Conservation (phyloP, 179 eudicot species). For the Beta lomatogona region DNA sequence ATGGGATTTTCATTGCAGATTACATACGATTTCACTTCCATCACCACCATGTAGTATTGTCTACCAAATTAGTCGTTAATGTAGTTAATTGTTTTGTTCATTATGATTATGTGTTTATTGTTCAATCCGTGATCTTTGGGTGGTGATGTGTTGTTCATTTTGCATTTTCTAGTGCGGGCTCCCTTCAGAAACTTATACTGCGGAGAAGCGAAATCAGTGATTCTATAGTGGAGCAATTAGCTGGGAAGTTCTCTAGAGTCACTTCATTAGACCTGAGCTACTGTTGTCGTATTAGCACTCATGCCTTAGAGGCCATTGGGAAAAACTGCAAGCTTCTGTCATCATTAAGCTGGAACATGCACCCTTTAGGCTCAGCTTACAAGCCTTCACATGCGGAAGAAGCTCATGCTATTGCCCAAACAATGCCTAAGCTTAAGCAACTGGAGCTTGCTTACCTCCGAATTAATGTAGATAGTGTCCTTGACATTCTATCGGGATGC, state of each 20-base stretch:
- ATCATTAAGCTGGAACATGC: conserved; percentile 69
- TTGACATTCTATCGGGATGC: conserved; percentile 59
- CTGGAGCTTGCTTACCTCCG: conserved; percentile 66
- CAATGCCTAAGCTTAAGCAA: conserved; percentile 76
- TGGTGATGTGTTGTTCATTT: conserved; percentile 11
- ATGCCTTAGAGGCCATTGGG: conserved; percentile 64
- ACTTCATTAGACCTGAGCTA: conserved; percentile 67
- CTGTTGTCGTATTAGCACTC: conserved; percentile 54
- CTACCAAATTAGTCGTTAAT: neutral
- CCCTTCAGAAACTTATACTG: conserved; percentile 52
- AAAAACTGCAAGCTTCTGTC: conserved; percentile 58
- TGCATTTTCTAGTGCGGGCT: conserved; percentile 53
- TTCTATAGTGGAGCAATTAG: conserved; percentile 56
- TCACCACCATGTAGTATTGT: too few relatives aligned
- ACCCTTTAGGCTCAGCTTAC: conserved; percentile 44
- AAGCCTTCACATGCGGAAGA: conserved; percentile 60
- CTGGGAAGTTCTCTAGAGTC: conserved; percentile 47
- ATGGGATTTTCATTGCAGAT: too few relatives aligned
- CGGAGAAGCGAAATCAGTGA: conserved; percentile 65
- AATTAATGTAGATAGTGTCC: conserved; percentile 43
- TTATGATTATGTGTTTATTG: neutral
- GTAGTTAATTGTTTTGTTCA: conserved; percentile 2
- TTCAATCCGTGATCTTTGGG: conserved; percentile 14
- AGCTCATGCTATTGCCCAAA: conserved; percentile 63
- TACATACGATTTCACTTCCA: too few relatives aligned